Evolutionary conservation across 2,329 filamentous ascomycete genomes (phyloP), one percentile per base, ranked within the genome.

Genomic region (Dichotomopilus funicola): DNA sequence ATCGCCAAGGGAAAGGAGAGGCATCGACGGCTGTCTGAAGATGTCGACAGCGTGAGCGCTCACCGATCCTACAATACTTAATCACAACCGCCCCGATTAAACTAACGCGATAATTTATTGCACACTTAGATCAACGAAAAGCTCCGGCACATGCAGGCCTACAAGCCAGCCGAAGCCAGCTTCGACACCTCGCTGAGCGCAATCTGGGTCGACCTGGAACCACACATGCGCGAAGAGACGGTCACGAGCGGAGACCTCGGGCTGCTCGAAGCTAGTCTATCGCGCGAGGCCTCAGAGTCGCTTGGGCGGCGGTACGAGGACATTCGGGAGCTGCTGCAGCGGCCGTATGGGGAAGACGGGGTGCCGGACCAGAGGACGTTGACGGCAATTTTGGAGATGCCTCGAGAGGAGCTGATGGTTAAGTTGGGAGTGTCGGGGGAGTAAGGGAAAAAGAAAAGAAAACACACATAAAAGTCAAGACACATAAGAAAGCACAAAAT

Each of bases 161-260:
- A 53, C 46, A 41, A 57, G n/a, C 59, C 59, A 4, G 40, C 59
- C 12, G 59, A 61, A 10, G 42, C 55, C 33, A 63, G 61, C 49
- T 64, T 63, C 43, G 56, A 63, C 4, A 50, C 62, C 4, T 45
- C 62, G 1, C 55, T 64, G 12, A 59, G 47, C 8, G 61, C 62
- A 33, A 61, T 64, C 46, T 65, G 63, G 63, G 53, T 61, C 42
- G 62, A 65, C 42, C 56, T 65, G 27, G 62, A 65, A 48, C 63
- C 62, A 12, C 63, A 64, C 27, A 58, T 65, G 36, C 50, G 52
- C 6, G 62, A 64, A 37, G 63, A 65, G 57, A 47, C 54, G 19
- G 19, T 27, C 19, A 27, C 19, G 5, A 44, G 12, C 10, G 46
- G 51, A 1, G 61, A 64, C 31, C 59, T 65, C 12, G 43, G 44